Conservation (phyloP, 257 asterid species). For the Solanum piurae region DNA sequence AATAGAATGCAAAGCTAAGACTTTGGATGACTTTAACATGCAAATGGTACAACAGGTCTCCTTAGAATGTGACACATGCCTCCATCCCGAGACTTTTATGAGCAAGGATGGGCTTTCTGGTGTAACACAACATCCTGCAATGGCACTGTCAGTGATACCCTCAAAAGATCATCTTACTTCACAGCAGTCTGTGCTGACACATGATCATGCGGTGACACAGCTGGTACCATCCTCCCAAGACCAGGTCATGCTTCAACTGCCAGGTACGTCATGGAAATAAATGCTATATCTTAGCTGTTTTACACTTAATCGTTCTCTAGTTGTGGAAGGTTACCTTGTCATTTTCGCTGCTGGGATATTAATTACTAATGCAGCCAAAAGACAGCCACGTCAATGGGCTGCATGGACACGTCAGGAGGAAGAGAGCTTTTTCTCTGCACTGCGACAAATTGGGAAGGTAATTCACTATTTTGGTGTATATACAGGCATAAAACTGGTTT, state of each 20-base stretch:
- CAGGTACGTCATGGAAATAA: conserved; percentile 31
- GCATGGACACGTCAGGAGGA: conserved; percentile 99
- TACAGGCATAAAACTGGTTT: not conserved
- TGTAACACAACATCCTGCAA: not conserved
- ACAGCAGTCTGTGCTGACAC: conserved; percentile 21
- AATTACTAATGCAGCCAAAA: conserved; percentile 41
- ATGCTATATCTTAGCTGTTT: conserved; percentile 1
- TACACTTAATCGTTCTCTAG: not conserved
- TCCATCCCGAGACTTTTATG: conserved; percentile 32
- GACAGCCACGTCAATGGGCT: conserved; percentile 96
- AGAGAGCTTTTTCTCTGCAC: conserved; percentile 84
- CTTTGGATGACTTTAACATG: conserved; percentile 18
- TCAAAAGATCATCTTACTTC: conserved; percentile 39
- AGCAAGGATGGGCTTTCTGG: conserved; percentile 40
- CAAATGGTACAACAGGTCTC: conserved; percentile 60
- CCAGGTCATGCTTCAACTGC: conserved; percentile 32
- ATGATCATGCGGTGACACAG: not conserved
- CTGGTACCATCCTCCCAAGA: conserved; percentile 38
- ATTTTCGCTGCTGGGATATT: conserved; percentile 6
- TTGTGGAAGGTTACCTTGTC: not conserved
- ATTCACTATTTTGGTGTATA: conserved; percentile 8
- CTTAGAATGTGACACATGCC: conserved; percentile 30
- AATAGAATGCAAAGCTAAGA: not conserved
- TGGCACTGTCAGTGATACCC: conserved; percentile 12
- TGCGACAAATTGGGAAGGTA: conserved; percentile 99